A percentile compares a stretch with the other conserved stretches of the same genome.
phyloP scores from a whole-genome alignment of 1,284 basidiomycete genomes.

The Mycena citricolor region DNA sequence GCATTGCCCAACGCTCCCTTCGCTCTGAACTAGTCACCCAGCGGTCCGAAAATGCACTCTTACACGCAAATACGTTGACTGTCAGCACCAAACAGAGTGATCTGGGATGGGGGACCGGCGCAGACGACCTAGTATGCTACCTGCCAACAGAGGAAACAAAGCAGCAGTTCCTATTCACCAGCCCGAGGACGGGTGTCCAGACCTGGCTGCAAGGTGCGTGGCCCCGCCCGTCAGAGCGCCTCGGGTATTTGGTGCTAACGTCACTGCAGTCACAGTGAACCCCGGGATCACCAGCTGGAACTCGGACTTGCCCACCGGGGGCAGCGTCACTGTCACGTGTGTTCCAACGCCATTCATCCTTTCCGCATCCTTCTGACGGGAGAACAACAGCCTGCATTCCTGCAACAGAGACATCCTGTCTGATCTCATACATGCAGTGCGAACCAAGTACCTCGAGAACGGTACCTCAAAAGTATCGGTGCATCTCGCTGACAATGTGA shows the following conservation, averaged over 20 bases:
- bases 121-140: conserved; percentile 14
- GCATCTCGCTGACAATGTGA: conserved; percentile 18
- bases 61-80: conserved; percentile 7
- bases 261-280: conserved; percentile 4
- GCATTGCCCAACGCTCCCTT: not conserved
- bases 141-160: conserved; percentile 13
- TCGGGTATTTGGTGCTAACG: too few species aligned
- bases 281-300: conserved; percentile 14
- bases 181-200: conserved; percentile 2
- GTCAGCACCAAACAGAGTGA: conserved; percentile 21
- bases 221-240: too few species aligned
- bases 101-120: conserved; percentile 14
- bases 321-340: conserved; percentile 12
- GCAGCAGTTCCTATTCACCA: conserved; percentile 13
- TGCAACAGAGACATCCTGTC: conserved; percentile 12
- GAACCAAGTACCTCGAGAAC: conserved; percentile 10
- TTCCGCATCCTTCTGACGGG: not conserved
- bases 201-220: conserved; percentile 18
- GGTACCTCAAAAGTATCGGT: conserved; percentile 13
- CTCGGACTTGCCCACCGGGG: conserved; percentile 4
- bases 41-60: conserved; percentile 12
- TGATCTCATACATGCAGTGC: conserved; percentile 14
- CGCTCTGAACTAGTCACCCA: too few species aligned
- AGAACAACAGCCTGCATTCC: conserved; percentile 7
- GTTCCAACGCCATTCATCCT: not conserved